phyloP scores from a whole-genome alignment of 2,329 filamentous ascomycete genomes.

The Alternaria gansuensis region DNA sequence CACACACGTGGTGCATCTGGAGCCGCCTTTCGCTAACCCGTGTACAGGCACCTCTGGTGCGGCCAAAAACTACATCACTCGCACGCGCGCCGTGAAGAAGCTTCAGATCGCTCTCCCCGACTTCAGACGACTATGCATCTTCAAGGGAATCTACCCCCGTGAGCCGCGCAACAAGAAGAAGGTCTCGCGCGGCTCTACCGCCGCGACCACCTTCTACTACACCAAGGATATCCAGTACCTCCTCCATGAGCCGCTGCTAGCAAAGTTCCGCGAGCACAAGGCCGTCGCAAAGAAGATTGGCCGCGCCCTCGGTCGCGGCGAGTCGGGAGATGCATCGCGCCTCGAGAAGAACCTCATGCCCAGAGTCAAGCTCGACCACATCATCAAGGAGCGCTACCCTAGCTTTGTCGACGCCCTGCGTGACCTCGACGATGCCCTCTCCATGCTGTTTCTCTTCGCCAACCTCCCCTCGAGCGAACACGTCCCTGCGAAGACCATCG shows the following conservation, averaged over 20 bases:
- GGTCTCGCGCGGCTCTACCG: constrained; percentile 87
- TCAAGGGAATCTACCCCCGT: constrained; percentile 98
- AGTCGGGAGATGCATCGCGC: constrained; percentile 86
- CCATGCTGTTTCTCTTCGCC: constrained; percentile 96
- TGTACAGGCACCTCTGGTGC: constrained; percentile 78
- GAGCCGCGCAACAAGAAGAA: constrained; percentile 98
- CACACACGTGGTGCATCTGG: background rate
- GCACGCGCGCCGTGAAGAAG: constrained; percentile 96
- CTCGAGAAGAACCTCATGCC: constrained; percentile 92
- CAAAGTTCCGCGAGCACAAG: constrained; percentile 97
- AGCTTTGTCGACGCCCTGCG: constrained; percentile 94
- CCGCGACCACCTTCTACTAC: constrained; percentile 90
- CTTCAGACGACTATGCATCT: constrained; percentile 98
- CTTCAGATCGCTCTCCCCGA: constrained; percentile 96
- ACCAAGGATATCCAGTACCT: constrained; percentile 98
- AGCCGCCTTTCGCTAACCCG: constrained; percentile 26
- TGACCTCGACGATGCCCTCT: constrained; percentile 95
- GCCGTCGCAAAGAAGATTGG: constrained; percentile 97
- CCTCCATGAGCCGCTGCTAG: constrained; percentile 91
- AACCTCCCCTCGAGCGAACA: constrained; percentile 90
- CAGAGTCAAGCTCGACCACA: constrained; percentile 90
- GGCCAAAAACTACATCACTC: constrained; percentile 97
- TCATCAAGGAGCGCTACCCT: constrained; percentile 97
- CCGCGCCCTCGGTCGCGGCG: constrained; percentile 87
- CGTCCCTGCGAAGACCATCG: constrained; percentile 94